Conservation (phyloP, 306 rosid species). For the Vigna unguiculata region DNA sequence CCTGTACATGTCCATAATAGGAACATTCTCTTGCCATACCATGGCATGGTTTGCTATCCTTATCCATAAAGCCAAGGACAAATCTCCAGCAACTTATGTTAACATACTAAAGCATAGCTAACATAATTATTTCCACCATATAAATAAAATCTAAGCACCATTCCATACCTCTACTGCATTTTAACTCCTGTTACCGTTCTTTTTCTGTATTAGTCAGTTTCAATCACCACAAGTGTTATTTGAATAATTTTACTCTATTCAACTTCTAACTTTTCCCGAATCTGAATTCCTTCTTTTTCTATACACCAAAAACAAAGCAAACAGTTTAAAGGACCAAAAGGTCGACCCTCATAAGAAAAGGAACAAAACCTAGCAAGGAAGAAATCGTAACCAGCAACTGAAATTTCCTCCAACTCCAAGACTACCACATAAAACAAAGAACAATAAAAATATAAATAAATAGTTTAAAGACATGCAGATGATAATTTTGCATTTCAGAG, state of each 20-base stretch:
- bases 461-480: not conserved
- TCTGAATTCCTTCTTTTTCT: not conserved
- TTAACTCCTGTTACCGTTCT: not conserved
- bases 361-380: not conserved
- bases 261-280: constrained; percentile 26
- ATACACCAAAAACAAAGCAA: not conserved
- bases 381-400: constrained; percentile 8
- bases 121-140: not conserved
- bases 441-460: too few relatives aligned
- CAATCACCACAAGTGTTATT: not conserved
- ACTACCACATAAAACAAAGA: not conserved
- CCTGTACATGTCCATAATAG: not conserved
- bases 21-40: not conserved
- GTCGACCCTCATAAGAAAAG: not conserved
- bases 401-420: constrained; percentile 2
- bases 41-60: constrained; percentile 1
- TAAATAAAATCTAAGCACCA: not conserved
- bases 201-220: constrained; percentile 5
- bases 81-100: not conserved
- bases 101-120: not conserved
- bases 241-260: constrained; percentile 19
- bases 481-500: not conserved
- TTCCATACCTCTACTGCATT: not conserved
- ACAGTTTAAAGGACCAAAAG: not conserved
- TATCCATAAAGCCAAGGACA: not conserved